These are phyloP conservation scores for Dipodascopsis tothii DNA, from an alignment of 805 yeast species.

Conservation along the genomic window DNA sequence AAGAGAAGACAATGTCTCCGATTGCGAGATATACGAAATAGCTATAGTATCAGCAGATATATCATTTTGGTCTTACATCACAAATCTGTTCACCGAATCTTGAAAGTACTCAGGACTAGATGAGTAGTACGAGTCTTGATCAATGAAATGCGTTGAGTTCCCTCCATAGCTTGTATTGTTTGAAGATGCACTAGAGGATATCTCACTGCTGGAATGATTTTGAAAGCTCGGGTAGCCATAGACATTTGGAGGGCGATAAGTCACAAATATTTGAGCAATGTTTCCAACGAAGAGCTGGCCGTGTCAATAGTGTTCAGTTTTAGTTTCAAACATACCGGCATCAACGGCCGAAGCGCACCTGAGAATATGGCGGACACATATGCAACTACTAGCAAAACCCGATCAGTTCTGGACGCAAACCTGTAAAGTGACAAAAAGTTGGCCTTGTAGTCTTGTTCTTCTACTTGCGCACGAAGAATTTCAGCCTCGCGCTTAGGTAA, in stretches of 20 bases:
- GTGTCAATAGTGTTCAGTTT: background rate
- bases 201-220: no score
- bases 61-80: no score
- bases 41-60: no score
- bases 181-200: no score
- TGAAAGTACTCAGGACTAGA: slow-evolving; percentile 30
- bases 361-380: slow-evolving; percentile 22
- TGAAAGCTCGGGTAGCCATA: background rate
- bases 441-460: slow-evolving; percentile 23
- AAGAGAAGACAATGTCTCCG: slow-evolving; percentile 28
- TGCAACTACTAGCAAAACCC: slow-evolving; percentile 27
- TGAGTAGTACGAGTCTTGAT: no score
- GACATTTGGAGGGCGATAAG: background rate
- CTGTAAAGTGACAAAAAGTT: slow-evolving; percentile 30
- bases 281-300: background rate
- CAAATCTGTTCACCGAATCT: slow-evolving; percentile 30
- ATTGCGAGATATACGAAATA: slow-evolving; percentile 38
- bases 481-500: slow-evolving; percentile 30
- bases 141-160: no score
- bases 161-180: no score
- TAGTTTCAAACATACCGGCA: background rate
- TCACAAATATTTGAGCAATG: slow-evolving; percentile 2
- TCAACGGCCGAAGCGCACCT: slow-evolving; percentile 3
- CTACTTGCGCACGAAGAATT: slow-evolving; percentile 31
- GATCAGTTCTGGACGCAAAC: slow-evolving; percentile 29